phyloP scores from a whole-genome alignment of 352 stramenopile genomes.

The Phytophthora pini region DNA sequence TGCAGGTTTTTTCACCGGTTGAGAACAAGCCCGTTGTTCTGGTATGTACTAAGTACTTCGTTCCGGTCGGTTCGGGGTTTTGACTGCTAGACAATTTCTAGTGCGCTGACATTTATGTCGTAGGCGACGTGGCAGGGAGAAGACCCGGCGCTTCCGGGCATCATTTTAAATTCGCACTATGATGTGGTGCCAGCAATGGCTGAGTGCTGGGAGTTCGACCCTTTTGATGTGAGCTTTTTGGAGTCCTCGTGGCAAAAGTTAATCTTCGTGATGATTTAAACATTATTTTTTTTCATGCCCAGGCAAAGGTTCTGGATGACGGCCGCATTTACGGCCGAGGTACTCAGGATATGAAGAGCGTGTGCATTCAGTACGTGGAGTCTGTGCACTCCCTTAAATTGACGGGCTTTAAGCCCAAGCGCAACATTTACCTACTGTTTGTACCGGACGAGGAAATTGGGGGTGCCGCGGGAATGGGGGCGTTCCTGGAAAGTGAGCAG shows the following conservation, averaged over 20 bases:
- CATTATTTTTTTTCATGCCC: constrained; percentile 1
- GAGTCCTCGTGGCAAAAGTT: not conserved
- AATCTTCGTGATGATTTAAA: not conserved
- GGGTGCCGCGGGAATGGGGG: constrained; percentile 91
- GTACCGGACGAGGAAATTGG: constrained; percentile 95
- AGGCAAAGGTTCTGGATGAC: constrained; percentile 87
- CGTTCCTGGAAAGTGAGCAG: constrained; percentile 86
- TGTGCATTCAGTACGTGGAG: constrained; percentile 96
- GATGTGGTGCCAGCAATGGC: constrained; percentile 94
- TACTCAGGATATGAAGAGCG: constrained; percentile 97
- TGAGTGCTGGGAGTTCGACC: constrained; percentile 91
- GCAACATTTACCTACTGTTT: constrained; percentile 93
- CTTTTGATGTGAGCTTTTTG: constrained; percentile 78
- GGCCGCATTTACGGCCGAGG: constrained; percentile 94
- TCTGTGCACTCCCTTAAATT: constrained; percentile 80
- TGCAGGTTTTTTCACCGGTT: constrained; percentile 63
- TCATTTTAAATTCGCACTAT: constrained; percentile 98
- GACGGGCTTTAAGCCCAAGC: constrained; percentile 74
- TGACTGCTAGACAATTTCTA: not conserved
- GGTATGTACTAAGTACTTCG: constrained; percentile 49
- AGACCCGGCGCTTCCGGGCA: constrained; percentile 84
- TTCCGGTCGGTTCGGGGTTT: not conserved
- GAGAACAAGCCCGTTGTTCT: constrained; percentile 91
- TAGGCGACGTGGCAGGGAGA: constrained; percentile 86
- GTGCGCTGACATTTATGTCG: not conserved